Evolutionary conservation across 1,284 basidiomycete genomes (phyloP).

Genomic region (Apiotrichum akiyoshidainum): DNA sequence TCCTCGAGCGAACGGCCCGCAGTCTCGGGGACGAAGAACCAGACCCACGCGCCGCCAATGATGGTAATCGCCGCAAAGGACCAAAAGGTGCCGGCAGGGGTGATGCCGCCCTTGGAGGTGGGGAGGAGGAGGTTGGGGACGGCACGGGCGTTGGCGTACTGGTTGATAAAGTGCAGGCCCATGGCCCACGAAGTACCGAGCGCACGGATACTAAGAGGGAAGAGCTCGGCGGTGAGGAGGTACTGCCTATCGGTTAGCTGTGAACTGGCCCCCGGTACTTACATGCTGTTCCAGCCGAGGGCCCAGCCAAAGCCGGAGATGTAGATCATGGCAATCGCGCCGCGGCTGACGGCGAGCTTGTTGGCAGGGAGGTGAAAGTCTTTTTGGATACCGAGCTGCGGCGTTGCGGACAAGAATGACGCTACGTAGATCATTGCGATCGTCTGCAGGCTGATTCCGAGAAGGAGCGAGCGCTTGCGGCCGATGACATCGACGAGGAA

Average conservation of each 20-base stretch:
- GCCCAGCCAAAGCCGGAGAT: constrained; percentile 15
- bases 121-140: constrained; percentile 16
- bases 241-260: constrained; percentile 7
- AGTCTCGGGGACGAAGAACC: constrained; percentile 33
- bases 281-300: neutral
- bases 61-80: constrained; percentile 29
- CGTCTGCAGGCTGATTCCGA: constrained; percentile 13
- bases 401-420: constrained; percentile 8
- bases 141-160: constrained; percentile 14
- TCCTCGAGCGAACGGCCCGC: constrained; percentile 21
- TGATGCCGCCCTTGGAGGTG: constrained; percentile 5
- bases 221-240: constrained; percentile 16
- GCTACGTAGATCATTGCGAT: constrained; percentile 14
- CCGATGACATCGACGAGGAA: constrained; percentile 19
- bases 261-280: too few relatives aligned
- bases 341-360: neutral
- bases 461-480: constrained; percentile 15
- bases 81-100: constrained; percentile 27
- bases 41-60: constrained; percentile 24
- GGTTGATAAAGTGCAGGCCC: constrained; percentile 13
- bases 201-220: constrained; percentile 13
- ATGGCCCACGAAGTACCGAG: constrained; percentile 8
- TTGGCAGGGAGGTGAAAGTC: constrained; percentile 7
- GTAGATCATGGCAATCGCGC: constrained; percentile 17
- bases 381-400: constrained; percentile 2